Evolutionary conservation across 345 rosid species (phyloP), one percentile per base, ranked within the genome.

Genomic region (Pugionium cornutum): DNA sequence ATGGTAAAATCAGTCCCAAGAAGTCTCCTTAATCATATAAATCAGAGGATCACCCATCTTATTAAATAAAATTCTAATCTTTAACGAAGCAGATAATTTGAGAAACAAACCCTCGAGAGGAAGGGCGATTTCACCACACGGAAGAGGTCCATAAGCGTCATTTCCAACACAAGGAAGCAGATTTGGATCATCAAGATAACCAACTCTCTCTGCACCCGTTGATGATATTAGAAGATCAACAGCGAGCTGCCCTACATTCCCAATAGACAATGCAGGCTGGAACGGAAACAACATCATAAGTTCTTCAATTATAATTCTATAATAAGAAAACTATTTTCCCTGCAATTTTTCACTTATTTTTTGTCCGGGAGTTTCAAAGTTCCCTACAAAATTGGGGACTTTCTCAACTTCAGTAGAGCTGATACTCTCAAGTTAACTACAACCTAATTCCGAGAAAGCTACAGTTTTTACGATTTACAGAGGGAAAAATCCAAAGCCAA

Each of bases 221-320:
- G 95, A 82, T 6, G 97, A 85, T n/a, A 94, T 84, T 68, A 94
- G 62, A 41, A 90, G 78, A 83, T 94, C 99, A 66, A 85, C 82
- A 1, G 95, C 96, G 5, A 94, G 80, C 77, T 94, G 95, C 42
- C 96, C 97, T 44, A 88, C 97, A 68, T 90, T 94, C 64, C 99
- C 97, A 37, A 86, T 84, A 42, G 95, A 94, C 56, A 94, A 63
- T 29, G 97, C 97, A 35, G 97, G 99, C 96, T 94, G 64, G 64
- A 18, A 18, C 18, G 67, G 6, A 50, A 45, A 25, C 37, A 67
- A 65, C 64, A 61, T 4, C 57, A 60, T 2, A 9, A 42, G 1
- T 41, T 52, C 9, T 27, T 40, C 33, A 29, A 10, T 43, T n/a
- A 57, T 3, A 49, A 43, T 50, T 49, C 53, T 34, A 54, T 55